phyloP scores from a whole-genome alignment of 2,329 filamentous ascomycete species.

The Beauveria varroae region DNA sequence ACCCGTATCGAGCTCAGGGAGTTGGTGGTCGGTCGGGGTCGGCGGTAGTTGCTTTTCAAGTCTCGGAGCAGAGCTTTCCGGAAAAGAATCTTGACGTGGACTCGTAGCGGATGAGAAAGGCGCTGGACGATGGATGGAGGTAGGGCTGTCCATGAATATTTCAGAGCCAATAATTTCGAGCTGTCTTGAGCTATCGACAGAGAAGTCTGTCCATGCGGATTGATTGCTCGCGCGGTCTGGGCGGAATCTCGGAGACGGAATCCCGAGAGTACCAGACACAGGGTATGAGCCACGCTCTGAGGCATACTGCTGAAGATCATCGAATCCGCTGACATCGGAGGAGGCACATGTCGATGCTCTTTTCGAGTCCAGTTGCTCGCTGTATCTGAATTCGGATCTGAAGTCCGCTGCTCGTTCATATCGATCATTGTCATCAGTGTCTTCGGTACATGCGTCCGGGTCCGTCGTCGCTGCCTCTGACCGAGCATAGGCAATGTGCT shows the following conservation, averaged over 20 bases:
- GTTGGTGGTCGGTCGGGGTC: slow-evolving; percentile 27
- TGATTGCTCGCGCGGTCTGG: slow-evolving; percentile 45
- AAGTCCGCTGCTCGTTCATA: slow-evolving; percentile 23
- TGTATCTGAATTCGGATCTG: slow-evolving; percentile 21
- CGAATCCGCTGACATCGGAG: slow-evolving; percentile 23
- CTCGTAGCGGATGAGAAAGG: not conserved
- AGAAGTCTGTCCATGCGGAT: slow-evolving; percentile 55
- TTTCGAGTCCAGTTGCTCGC: slow-evolving; percentile 25
- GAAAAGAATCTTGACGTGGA: not conserved
- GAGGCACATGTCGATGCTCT: slow-evolving; percentile 35
- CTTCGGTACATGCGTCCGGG: slow-evolving; percentile 29
- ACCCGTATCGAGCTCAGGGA: slow-evolving; percentile 45
- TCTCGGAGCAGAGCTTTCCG: not conserved
- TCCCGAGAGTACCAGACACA: slow-evolving; percentile 36
- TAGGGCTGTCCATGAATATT: slow-evolving; percentile 1
- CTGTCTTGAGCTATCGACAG: slow-evolving; percentile 43
- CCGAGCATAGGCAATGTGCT: slow-evolving; percentile 19
- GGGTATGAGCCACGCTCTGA: slow-evolving; percentile 22
- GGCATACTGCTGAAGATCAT: slow-evolving; percentile 21
- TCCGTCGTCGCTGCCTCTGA: slow-evolving; percentile 28
- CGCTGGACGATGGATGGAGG: not conserved
- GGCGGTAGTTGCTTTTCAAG: slow-evolving; percentile 20
- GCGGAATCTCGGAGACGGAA: slow-evolving; percentile 37
- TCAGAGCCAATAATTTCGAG: slow-evolving; percentile 8
- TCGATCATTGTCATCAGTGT: slow-evolving; percentile 25